Conservation (phyloP, 306 rosid genomes). For the Acacia confusa region DNA sequence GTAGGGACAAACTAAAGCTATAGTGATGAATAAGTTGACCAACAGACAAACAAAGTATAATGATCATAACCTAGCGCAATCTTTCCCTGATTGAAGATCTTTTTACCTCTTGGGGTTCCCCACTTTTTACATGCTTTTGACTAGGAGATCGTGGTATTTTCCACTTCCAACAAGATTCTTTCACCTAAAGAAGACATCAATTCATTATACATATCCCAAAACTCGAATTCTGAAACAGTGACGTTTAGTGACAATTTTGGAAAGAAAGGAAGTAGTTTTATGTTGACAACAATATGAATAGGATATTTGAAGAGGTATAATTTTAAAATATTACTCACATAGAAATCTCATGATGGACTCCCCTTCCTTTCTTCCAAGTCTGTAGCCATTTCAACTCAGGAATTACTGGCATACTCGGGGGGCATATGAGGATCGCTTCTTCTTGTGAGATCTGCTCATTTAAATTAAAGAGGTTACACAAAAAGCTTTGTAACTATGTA, state of each 20-base stretch:
- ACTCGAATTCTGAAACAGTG: neutral
- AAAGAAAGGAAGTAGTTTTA: no score
- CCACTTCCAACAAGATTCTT: slow-evolving; percentile 59
- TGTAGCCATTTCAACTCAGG: slow-evolving; percentile 47
- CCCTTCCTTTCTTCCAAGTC: slow-evolving; percentile 42
- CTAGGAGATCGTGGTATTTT: slow-evolving; percentile 57
- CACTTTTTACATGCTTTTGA: slow-evolving; percentile 30
- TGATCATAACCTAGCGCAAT: slow-evolving; percentile 45
- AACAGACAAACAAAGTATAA: neutral
- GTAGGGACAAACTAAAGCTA: neutral
- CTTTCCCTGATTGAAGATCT: slow-evolving; percentile 33
- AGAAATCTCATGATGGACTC: slow-evolving; percentile 60
- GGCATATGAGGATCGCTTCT: slow-evolving; percentile 75
- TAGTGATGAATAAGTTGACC: neutral
- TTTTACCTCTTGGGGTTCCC: slow-evolving; percentile 14
- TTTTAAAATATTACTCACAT: slow-evolving; percentile 44
- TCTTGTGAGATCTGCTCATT: slow-evolving; percentile 67
- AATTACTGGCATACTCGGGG: slow-evolving; percentile 49
- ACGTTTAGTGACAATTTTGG: no score
- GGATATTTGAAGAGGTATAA: neutral
- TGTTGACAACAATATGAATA: no score
- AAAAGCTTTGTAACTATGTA: neutral
- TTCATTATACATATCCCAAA: neutral
- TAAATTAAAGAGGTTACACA: neutral
- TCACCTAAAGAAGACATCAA: no score